These are phyloP conservation scores for Chaetoscypha palmicola DNA, from an alignment of 2,329 filamentous ascomycete species.

Conservation along the genomic window DNA sequence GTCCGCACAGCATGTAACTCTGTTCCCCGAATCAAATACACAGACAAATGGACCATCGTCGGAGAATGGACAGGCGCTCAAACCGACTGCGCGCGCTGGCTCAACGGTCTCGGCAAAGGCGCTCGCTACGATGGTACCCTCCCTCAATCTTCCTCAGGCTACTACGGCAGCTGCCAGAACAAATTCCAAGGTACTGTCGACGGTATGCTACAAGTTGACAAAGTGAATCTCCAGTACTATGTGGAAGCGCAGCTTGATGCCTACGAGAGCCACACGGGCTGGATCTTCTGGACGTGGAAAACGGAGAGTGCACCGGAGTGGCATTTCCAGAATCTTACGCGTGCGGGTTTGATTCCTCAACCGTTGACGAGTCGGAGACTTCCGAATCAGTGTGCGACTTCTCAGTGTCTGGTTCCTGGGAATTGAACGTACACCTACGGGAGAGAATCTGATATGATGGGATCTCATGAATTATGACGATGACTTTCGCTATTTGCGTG, in stretches of 20 bases:
- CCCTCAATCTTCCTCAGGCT: constrained; percentile 28
- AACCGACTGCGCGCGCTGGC: constrained; percentile 38
- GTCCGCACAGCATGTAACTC: constrained; percentile 36
- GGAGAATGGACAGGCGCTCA: constrained; percentile 39
- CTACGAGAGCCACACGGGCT: constrained; percentile 34
- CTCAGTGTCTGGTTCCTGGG: constrained; percentile 24
- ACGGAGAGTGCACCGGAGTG: constrained; percentile 36
- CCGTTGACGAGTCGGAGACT: constrained; percentile 30
- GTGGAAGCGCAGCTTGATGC: constrained; percentile 39
- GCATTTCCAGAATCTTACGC: constrained; percentile 35
- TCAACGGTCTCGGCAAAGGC: constrained; percentile 52
- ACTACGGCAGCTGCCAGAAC: constrained; percentile 33
- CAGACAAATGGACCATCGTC: constrained; percentile 33
- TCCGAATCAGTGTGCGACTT: constrained; percentile 25
- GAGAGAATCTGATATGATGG: too few relatives aligned
- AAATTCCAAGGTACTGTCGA: constrained; percentile 41
- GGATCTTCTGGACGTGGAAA: constrained; percentile 40
- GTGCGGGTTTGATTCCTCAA: constrained; percentile 35
- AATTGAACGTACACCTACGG: constrained; percentile 14
- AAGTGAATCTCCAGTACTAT: constrained; percentile 34
- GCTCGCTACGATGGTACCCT: constrained; percentile 43
- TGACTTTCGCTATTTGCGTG: too few relatives aligned
- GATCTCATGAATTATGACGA: too few relatives aligned
- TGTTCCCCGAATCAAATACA: constrained; percentile 28
- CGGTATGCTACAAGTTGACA: constrained; percentile 31